A percentile compares a stretch with the other conserved stretches of the same genome.
These are phyloP conservation scores for Geotrichum klebahnii DNA, from an alignment of 1,139 yeast genomes.

Conservation along the genomic window DNA sequence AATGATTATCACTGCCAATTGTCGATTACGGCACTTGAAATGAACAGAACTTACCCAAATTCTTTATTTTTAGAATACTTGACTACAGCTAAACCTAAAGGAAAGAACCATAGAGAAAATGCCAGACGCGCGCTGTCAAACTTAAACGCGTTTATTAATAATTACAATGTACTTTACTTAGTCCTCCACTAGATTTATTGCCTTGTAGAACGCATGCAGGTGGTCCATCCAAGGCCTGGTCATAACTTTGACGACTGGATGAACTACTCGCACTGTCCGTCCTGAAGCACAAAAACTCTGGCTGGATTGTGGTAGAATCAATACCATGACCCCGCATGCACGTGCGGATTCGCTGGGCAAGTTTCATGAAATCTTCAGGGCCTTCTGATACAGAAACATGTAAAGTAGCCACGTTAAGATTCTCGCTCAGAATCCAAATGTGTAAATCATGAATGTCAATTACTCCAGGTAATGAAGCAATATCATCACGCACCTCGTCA, in stretches of 20 bases:
- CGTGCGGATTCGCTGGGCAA: constrained; percentile 72
- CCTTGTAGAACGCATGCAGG: constrained; percentile 22
- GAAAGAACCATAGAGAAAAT: no score
- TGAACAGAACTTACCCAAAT: no score
- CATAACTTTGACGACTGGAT: neutral
- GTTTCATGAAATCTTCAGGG: constrained; percentile 62
- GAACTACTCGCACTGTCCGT: neutral
- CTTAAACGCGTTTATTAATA: no score
- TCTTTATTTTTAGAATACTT: no score
- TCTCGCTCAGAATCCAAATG: constrained; percentile 93
- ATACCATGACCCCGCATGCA: constrained; percentile 81
- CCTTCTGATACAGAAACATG: constrained; percentile 70
- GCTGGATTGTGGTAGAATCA: constrained; percentile 93
- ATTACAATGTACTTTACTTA: constrained; percentile 1
- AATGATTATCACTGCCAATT: no score
- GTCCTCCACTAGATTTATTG: constrained; percentile 21
- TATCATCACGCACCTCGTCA: constrained; percentile 65
- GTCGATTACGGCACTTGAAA: no score
- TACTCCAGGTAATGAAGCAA: constrained; percentile 63
- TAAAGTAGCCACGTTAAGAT: constrained; percentile 78
- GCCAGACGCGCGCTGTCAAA: no score
- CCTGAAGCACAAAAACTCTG: constrained; percentile 51
- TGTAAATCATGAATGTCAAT: constrained; percentile 90
- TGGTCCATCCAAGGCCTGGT: constrained; percentile 2
- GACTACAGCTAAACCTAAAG: no score